Percentiles rank a stretch among this genome's conserved stretches.
Evolutionary conservation across 164 flowering plant genomes (phyloP).

Genomic region (Tetrastigma voinierianum): DNA sequence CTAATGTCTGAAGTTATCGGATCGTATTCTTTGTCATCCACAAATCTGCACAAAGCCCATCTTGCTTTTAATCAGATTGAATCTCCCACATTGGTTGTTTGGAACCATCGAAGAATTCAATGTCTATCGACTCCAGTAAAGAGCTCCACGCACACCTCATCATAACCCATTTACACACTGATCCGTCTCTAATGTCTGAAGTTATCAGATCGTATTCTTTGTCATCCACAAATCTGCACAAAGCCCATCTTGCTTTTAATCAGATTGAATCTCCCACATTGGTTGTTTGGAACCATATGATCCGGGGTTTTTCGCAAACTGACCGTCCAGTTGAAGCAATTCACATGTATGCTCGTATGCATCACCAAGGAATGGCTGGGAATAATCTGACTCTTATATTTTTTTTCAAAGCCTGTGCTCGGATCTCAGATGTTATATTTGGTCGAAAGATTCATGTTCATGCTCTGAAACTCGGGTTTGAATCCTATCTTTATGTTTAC

Average conservation of each 20-base stretch:
- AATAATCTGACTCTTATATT: conserved; percentile 44
- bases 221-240: conserved; percentile 29
- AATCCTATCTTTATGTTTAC: conserved; percentile 38
- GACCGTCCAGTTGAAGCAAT: conserved; percentile 44
- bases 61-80: conserved; percentile 36
- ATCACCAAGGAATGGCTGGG: conserved; percentile 16
- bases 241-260: conserved; percentile 40
- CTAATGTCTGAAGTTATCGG: conserved; percentile 42
- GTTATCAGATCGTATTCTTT: conserved; percentile 49
- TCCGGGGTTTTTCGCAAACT: conserved; percentile 44
- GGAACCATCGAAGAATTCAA: conserved; percentile 27
- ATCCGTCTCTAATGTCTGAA: conserved; percentile 39
- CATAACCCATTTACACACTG: conserved; percentile 36
- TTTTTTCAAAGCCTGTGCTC: conserved; percentile 53
- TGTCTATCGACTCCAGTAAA: conserved; percentile 24
- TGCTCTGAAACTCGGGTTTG: conserved; percentile 52
- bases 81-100: conserved; percentile 34
- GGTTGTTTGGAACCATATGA: conserved; percentile 42
- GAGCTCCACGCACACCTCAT: conserved; percentile 61
- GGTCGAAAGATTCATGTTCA: conserved; percentile 49
- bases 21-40: conserved; percentile 43
- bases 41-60: conserved; percentile 33
- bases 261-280: conserved; percentile 36
- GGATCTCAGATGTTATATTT: conserved; percentile 19
- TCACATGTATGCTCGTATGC: conserved; percentile 33